Base-by-base conservation (phyloP, 306 rosid genomes). In the Macrotyloma uniflorum region DNA sequence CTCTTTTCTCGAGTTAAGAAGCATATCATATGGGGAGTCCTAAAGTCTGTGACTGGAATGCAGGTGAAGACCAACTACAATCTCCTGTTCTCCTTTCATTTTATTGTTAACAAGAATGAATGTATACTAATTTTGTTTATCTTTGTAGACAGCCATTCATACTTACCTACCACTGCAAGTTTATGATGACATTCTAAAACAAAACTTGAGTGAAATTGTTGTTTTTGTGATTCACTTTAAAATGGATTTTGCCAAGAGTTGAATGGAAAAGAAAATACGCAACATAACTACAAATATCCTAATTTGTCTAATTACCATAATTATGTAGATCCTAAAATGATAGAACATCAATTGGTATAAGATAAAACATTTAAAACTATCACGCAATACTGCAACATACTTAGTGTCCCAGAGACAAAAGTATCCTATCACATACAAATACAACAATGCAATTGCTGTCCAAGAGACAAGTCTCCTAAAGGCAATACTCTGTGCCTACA, bases 1-100 rank as follows among this genome's bases (percentile, higher is more conserved):
- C 91, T 96, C 24, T 90, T 91, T 86, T 93, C 99, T 3, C 97
- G 98, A 77, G 98, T 96, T 47, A 96, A 93, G 86, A 96, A 96
- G 83, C 99, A 96, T 71, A 88, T 96, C 82, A 96, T 96, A 53
- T 96, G 99, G 99, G 98, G 99, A 81, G 98, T 96, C 83, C 79
- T 96, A 6, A 96, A 96, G 84, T 96, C 99, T 68, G 98, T 96
- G 66, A 89, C 98, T 30, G 99, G 99, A 86, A 93, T 93, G 99
- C 99, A 96, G 97, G 99, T 91, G 75, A 76, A 67, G 43, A 47
- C 82, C 63, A 59, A 32, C 33, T 58, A 10, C 6, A 33, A 1
- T 82, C n/a, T 77, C 65, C 61, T 42, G 45, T 65, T 75, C 38
- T 63, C 20, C 42, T 66, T 54, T 71, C 24, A 63, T 36, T 57